Conservation (phyloP, 305 asterid genomes). For the Fraxinus latifolia region DNA sequence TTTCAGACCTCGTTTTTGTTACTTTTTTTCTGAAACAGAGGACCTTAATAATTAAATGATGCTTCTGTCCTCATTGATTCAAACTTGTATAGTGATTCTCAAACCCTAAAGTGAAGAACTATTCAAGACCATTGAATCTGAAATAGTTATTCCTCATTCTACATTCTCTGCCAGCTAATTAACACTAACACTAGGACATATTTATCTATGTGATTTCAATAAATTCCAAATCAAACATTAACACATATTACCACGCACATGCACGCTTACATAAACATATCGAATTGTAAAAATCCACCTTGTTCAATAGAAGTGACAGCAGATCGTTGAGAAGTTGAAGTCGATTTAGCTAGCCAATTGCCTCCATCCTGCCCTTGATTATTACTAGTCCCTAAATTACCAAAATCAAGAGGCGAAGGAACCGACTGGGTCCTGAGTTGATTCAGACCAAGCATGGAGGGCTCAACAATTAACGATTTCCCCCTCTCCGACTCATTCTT, state of each 20-base stretch:
- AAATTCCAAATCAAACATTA: not conserved
- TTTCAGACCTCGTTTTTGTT: not conserved
- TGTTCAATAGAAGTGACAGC: conserved; percentile 40
- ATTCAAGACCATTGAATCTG: not conserved
- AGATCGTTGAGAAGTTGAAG: conserved; percentile 30
- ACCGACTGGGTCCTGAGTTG: conserved; percentile 72
- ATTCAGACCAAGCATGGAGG: conserved; percentile 60
- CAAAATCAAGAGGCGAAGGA: conserved; percentile 40
- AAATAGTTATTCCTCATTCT: conserved; percentile 2
- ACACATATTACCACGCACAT: not conserved
- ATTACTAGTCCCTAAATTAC: conserved; percentile 21
- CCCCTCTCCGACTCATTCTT: conserved; percentile 19
- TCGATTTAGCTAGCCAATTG: conserved; percentile 18
- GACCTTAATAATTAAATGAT: not conserved
- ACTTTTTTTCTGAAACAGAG: not conserved
- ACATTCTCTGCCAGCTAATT: conserved; percentile 14
- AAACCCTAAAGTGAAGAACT: conserved; percentile 12
- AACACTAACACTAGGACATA: conserved; percentile 7
- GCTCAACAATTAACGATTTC: conserved; percentile 43
- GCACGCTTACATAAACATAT: not conserved
- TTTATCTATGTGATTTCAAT: not conserved
- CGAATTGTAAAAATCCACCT: conserved; percentile 34
- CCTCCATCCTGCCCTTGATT: conserved; percentile 19
- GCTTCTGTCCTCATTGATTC: conserved; percentile 2
- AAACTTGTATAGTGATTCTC: not conserved